Base-by-base conservation (phyloP, 2,329 filamentous ascomycete species). In the Fusarium domesticum region DNA sequence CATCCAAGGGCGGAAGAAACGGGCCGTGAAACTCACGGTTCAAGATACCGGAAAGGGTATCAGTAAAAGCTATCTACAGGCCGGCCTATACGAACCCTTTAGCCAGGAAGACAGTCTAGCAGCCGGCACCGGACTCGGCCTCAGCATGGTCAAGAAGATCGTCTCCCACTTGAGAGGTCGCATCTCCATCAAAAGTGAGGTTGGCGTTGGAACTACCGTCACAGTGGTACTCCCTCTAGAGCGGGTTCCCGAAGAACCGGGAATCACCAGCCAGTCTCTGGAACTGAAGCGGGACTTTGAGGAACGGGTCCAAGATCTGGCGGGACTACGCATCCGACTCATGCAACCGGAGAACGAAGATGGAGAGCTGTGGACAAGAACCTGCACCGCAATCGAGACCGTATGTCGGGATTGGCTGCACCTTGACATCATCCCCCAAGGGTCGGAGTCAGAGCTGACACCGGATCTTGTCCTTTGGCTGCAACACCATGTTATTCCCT, bases 31-130 rank as follows among this genome's bases (percentile, higher is more conserved):
- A 0, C 54, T 83, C 6, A 76, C 70, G 0, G 75, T 88, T 2
- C 69, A 71, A 0, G 84, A 88, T 53, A 83, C 84, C 0, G 85
- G 84, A 1, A 74, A 74, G 35, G 85, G 84, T 2, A 88, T 88
- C 25, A 75, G 75, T 0, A 69, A 77, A 6, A 78, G 84, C 8
- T 88, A 80, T 50, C 64, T 86, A 10, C 70, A 75, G 16, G 74
- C 78, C 7, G 73, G 75, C 12, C 63, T 87, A 0, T 88, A 83
- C 57, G 78, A 75, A 0, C 80, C 83, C 0, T 87, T 87, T 48
- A 64, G 72, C 0, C 84, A 88, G 49, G 84, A 87, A 54, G 74
- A 85, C 37, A 64, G 70, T 0, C 61, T 87, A 1, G 70, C 76
- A 0, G 74, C 77, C 0, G 84, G 84, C 0, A 78, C 79, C 0